Conservation (phyloP, 441 rosid species). For the Raphanus hybrid region DNA sequence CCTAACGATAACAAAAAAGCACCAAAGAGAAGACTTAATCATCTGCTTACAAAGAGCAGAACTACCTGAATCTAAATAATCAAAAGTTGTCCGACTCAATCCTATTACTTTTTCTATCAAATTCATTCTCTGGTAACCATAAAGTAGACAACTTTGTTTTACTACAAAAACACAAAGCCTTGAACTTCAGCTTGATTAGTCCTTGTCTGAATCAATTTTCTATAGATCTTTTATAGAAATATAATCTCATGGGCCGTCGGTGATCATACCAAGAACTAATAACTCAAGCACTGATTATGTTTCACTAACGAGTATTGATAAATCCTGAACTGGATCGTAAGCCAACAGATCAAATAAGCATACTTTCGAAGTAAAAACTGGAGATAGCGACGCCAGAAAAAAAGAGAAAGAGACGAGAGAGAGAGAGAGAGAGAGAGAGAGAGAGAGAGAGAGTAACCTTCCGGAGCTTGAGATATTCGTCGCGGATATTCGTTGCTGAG, state of each 20-base stretch:
- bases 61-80: background rate
- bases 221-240: conserved; percentile 11
- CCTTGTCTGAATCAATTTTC: conserved; percentile 14
- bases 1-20: conserved; percentile 19
- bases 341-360: conserved; percentile 1
- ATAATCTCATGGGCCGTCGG: background rate
- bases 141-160: background rate
- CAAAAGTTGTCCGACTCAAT: conserved; percentile 14
- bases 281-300: conserved; percentile 8
- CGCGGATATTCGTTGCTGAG: conserved; percentile 32
- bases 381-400: conserved; percentile 11
- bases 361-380: conserved; percentile 20
- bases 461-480: conserved; percentile 31
- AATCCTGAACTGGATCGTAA: conserved; percentile 12
- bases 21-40: conserved; percentile 2
- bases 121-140: conserved; percentile 9
- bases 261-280: conserved; percentile 14
- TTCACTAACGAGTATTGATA: conserved; percentile 12
- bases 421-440: background rate
- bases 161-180: conserved; percentile 16
- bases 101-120: conserved; percentile 16
- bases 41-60: background rate
- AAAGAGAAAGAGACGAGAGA: conserved; percentile 11
- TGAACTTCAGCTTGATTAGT: conserved; percentile 5
- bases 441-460: conserved; percentile 16